Evolutionary conservation across 139 green algal genomes (phyloP).

Genomic region (Chlorella sorokiniana): DNA sequence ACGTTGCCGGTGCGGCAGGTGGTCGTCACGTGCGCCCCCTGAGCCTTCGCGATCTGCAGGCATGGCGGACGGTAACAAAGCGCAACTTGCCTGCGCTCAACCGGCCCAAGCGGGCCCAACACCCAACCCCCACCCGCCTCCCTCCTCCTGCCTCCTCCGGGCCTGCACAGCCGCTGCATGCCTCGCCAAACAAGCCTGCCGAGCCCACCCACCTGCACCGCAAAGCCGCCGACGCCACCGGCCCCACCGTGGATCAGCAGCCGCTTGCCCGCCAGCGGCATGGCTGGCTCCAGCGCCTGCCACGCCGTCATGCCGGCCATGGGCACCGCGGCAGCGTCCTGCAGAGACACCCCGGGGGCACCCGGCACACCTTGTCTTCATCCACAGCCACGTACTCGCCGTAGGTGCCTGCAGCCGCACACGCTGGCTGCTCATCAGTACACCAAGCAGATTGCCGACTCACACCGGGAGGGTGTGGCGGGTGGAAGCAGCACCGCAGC

Average conservation of each 20-base stretch:
- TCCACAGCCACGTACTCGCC: conserved; percentile 10
- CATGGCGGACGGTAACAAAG: neutral
- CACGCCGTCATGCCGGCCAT: conserved; percentile 47
- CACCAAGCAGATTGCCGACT: neutral
- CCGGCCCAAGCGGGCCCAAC: neutral
- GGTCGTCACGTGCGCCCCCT: conserved; percentile 55
- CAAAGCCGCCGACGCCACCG: conserved; percentile 49
- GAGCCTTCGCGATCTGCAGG: conserved; percentile 46
- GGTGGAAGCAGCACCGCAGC: too few species aligned
- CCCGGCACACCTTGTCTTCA: neutral
- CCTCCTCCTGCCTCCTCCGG: too few species aligned
- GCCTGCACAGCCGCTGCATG: too few species aligned
- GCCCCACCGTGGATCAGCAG: conserved; percentile 50
- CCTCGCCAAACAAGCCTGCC: neutral
- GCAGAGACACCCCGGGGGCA: conserved; percentile 33
- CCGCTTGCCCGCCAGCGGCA: conserved; percentile 38
- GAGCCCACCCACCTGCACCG: conserved; percentile 24
- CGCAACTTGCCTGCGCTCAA: neutral
- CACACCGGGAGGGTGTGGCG: too few species aligned
- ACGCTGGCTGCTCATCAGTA: neutral
- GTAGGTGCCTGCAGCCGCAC: neutral
- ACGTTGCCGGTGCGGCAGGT: conserved; percentile 59
- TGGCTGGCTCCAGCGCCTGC: conserved; percentile 41
- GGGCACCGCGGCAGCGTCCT: conserved; percentile 42
- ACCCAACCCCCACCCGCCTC: neutral